Evolutionary conservation across 345 rosid species (phyloP).

Genomic region (Euphorbia pulcherrima): DNA sequence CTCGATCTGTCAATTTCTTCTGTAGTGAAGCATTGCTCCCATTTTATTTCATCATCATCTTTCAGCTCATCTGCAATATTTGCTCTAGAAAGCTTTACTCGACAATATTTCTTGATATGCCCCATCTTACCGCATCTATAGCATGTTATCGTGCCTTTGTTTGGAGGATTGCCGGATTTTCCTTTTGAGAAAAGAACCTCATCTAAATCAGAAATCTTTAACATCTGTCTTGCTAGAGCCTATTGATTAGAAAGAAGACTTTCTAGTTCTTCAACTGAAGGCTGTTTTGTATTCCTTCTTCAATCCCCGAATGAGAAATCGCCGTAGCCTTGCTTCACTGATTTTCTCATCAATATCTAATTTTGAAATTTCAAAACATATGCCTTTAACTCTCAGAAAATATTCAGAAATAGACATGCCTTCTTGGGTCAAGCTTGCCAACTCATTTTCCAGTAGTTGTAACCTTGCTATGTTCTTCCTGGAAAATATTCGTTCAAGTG

Average conservation of each 20-base stretch:
- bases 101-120: neutral
- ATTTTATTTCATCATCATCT: neutral
- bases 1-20: neutral
- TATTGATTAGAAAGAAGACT: conserved; percentile 2
- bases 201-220: neutral
- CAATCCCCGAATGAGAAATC: conserved; percentile 2
- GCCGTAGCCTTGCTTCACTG: neutral
- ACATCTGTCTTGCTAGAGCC: neutral
- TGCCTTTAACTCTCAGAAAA: neutral
- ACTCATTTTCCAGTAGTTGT: conserved; percentile 6
- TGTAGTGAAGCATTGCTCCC: conserved; percentile 1
- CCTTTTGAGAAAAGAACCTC: neutral
- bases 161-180: neutral
- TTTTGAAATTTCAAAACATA: conserved; percentile 6
- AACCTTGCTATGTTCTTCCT: neutral
- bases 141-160: neutral
- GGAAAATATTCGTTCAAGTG: neutral
- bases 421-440: neutral
- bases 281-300: conserved; percentile 1
- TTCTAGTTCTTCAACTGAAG: neutral
- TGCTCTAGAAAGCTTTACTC: neutral
- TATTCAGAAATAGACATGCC: conserved; percentile 15
- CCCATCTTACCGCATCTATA: neutral
- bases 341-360: neutral
- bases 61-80: neutral